Base-by-base conservation (phyloP, 75 land plant genomes). In the Sequoiadendron giganteum region DNA sequence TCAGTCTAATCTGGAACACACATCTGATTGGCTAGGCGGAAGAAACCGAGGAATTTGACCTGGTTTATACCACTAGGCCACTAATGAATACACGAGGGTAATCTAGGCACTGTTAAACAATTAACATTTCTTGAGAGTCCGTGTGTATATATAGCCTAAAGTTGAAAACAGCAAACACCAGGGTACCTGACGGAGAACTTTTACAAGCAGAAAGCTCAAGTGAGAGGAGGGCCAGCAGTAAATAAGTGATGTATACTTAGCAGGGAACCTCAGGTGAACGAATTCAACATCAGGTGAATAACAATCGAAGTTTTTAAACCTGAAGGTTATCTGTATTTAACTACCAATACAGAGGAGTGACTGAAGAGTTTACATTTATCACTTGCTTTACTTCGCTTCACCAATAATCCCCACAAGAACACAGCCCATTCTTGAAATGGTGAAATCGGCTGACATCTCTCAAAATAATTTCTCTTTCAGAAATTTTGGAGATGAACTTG, bases 361-460 rank as follows among this genome's bases (percentile, higher is more conserved):
- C 77, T 34, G 5, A 75, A 75, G 14, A 10, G 9, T 6, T 65
- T 65, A 30, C 70, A 65, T 25, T 8, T 65, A 65, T 75, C 38
- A 75, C 39, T 75, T 75, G 10, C 34, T 75, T 13, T 34, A 34
- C 11, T 75, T 75, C 32, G 16, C 3, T 75, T 75, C 15, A 34
- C 77, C 58, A 75, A 75, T 75, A 75, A 11, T 75, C 8, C 3
- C 77, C 34, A 61, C 86, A 58, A 28, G 81, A 86, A 54, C 86
- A 86, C 55, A 34, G 42, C 28, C 86, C 86, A 18, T 52, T 52
- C 65, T 32, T 86, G 49, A 84, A 84, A 48, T 45, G 52, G 42
- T 84, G 85, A 48, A 84, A 84, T n/a, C 85, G 85, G 85, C 85
- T 84, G 52, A 84, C 54, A 48, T 84, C 85, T 48, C 85, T 43